Evolutionary conservation across 2,329 filamentous ascomycete genomes (phyloP).

Genomic region (Aureobasidium sp.): DNA sequence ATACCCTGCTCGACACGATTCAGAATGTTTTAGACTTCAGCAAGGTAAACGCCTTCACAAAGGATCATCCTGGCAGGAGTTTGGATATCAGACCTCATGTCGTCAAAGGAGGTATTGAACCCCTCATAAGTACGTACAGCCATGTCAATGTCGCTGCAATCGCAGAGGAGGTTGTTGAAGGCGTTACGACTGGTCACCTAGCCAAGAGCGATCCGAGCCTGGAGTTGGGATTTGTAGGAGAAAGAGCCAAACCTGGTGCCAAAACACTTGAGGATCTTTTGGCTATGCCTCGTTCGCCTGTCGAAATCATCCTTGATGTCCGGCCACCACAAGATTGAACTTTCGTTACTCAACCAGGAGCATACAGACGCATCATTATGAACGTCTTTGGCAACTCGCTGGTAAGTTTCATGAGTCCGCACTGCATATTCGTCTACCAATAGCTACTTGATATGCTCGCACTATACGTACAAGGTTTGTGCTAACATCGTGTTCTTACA

Average conservation of each 20-base stretch:
- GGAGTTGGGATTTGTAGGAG: neutral
- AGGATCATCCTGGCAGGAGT: neutral
- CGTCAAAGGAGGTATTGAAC: conserved; percentile 16
- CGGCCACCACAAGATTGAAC: conserved; percentile 32
- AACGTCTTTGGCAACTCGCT: conserved; percentile 41
- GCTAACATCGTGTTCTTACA: neutral
- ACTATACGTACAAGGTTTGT: neutral
- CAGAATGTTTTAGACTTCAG: conserved; percentile 33
- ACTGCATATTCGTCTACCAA: no score
- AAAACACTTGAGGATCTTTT: conserved; percentile 22
- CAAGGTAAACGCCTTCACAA: conserved; percentile 32
- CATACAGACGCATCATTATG: conserved; percentile 38
- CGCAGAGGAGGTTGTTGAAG: conserved; percentile 49
- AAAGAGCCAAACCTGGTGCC: conserved; percentile 2
- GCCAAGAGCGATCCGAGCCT: conserved; percentile 25
- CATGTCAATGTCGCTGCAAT: conserved; percentile 37
- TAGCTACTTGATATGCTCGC: no score
- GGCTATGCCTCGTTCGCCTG: conserved; percentile 31
- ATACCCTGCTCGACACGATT: conserved; percentile 41
- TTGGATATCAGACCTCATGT: conserved; percentile 8
- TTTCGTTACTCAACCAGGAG: conserved; percentile 37
- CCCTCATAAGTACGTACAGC: conserved; percentile 26
- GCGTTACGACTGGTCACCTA: conserved; percentile 46
- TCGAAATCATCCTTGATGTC: conserved; percentile 37
- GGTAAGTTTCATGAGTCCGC: neutral